Conservation (phyloP, 306 rosid genomes). For the Quercus parvula region DNA sequence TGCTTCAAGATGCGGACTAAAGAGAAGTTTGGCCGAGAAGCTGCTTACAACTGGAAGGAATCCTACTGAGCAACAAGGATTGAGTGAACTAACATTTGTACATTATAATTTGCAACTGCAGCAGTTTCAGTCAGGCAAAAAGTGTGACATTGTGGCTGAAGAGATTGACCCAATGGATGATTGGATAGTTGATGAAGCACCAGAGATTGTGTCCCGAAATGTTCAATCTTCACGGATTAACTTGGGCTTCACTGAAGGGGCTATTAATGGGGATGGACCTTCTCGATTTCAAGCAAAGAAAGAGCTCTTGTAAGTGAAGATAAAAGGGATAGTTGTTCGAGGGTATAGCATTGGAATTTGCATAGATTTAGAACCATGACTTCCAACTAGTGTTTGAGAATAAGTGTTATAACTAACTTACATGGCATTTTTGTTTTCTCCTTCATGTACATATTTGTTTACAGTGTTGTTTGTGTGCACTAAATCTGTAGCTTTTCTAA, state of each 20-base stretch:
- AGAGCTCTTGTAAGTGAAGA: neutral
- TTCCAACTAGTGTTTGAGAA: neutral
- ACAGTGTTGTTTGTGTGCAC: too few species aligned
- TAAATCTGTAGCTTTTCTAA: too few species aligned
- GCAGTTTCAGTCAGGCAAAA: constrained; percentile 5
- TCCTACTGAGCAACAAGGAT: constrained; percentile 15
- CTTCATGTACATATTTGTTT: too few species aligned
- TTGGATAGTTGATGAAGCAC: constrained; percentile 16
- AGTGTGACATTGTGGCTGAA: neutral
- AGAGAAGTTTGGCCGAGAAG: constrained; percentile 20
- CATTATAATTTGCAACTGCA: constrained; percentile 25
- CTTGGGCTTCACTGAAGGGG: neutral
- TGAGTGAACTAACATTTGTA: constrained; percentile 12
- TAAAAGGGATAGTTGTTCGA: neutral
- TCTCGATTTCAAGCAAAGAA: neutral
- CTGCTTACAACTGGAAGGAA: constrained; percentile 17
- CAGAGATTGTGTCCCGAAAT: neutral
- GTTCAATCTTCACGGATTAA: neutral
- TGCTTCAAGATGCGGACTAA: constrained; percentile 17
- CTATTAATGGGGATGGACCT: neutral
- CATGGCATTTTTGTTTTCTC: too few species aligned
- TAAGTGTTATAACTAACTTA: neutral
- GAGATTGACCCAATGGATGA: constrained; percentile 21
- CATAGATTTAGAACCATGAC: neutral
- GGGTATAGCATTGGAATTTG: neutral